These are phyloP conservation scores for Cystobasidium slooffiae DNA, from an alignment of 1,284 basidiomycete genomes.

Conservation along the genomic window DNA sequence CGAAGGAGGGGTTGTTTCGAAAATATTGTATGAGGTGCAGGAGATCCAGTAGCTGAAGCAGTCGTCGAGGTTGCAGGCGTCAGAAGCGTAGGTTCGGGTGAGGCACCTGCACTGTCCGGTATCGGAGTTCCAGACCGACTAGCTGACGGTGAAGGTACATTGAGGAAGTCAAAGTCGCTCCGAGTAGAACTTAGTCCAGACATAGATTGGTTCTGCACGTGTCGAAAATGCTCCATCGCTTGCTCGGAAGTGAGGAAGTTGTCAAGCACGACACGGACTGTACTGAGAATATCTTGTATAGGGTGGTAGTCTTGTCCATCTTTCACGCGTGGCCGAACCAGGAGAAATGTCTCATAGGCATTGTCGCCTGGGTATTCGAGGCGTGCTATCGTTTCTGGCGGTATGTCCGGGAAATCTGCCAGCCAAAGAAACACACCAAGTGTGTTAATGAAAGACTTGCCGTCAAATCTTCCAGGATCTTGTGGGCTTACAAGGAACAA, in stretches of 20 bases:
- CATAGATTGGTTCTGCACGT: constrained; percentile 31
- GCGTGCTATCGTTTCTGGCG: not conserved
- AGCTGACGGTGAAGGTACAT: constrained; percentile 21
- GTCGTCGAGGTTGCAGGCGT: not conserved
- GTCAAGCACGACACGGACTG: constrained; percentile 29
- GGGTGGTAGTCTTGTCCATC: constrained; percentile 42
- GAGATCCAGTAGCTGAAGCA: not conserved
- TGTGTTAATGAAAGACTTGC: not conserved
- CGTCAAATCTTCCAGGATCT: not conserved
- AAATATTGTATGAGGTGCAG: not conserved
- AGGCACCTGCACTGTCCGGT: not conserved
- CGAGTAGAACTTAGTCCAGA: not conserved
- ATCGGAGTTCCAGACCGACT: constrained; percentile 18
- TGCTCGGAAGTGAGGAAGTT: constrained; percentile 44
- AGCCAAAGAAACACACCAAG: not conserved
- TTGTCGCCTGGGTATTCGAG: constrained; percentile 42
- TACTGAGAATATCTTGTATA: constrained; percentile 41
- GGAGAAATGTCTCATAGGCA: constrained; percentile 31
- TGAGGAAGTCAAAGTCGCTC: constrained; percentile 22
- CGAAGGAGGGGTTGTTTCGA: constrained; percentile 56
- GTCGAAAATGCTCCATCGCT: constrained; percentile 36
- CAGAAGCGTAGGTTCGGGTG: constrained; percentile 27
- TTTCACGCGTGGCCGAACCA: constrained; percentile 28
- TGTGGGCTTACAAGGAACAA: constrained; percentile 15
- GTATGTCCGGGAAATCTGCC: constrained; percentile 32